Percentiles rank a stretch among this genome's conserved stretches.
Conservation (phyloP, 2,329 filamentous ascomycete species). For the Dothidotthia symphoricarpi region DNA sequence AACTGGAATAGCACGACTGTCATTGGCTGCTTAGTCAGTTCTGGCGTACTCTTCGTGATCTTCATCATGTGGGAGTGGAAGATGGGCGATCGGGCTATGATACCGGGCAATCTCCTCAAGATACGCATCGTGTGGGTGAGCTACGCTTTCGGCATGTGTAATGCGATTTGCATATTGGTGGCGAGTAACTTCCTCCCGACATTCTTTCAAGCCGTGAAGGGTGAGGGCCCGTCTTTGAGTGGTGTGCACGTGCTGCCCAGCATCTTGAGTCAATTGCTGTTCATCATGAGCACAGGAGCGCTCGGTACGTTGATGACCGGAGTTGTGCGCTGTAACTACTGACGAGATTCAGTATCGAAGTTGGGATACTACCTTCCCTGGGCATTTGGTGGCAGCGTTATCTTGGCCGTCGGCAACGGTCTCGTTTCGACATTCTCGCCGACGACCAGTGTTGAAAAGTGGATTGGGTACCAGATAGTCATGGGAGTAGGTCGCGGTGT, state of each 20-base stretch:
- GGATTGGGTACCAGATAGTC: constrained; percentile 32
- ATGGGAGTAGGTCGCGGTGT: constrained; percentile 25
- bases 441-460: constrained; percentile 28
- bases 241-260: constrained; percentile 43
- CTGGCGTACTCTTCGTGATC: constrained; percentile 24
- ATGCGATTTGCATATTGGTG: constrained; percentile 12
- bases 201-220: constrained; percentile 45
- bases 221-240: constrained; percentile 38
- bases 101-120: constrained; percentile 37
- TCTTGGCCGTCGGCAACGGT: constrained; percentile 43
- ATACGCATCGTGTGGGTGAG: constrained; percentile 35
- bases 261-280: constrained; percentile 28
- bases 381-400: constrained; percentile 25
- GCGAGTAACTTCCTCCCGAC: constrained; percentile 30
- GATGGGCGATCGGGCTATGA: constrained; percentile 40
- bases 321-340: not conserved
- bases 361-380: constrained; percentile 33
- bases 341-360: constrained; percentile 12
- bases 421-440: constrained; percentile 43
- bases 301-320: constrained; percentile 13
- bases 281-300: constrained; percentile 19
- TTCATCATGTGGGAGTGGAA: constrained; percentile 41
- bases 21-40: constrained; percentile 40
- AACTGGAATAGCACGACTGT: constrained; percentile 37
- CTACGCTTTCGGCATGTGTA: constrained; percentile 8